These are phyloP conservation scores for Trichophyton benhamiae DNA, from an alignment of 2,329 filamentous ascomycete genomes.

Conservation along the genomic window DNA sequence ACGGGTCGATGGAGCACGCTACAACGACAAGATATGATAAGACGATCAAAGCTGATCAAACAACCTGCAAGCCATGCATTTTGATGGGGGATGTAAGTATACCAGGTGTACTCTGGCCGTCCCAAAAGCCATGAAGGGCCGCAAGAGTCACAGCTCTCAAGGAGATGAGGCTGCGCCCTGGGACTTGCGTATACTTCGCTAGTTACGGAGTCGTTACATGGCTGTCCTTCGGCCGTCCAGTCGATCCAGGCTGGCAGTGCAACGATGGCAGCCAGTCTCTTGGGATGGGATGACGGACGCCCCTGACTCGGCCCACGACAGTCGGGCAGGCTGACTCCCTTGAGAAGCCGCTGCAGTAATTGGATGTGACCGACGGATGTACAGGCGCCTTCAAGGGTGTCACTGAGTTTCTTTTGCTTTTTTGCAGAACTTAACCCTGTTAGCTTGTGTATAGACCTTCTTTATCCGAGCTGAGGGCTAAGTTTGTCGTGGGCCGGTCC, in stretches of 20 bases:
- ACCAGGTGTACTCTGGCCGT: not conserved
- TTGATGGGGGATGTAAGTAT: not conserved
- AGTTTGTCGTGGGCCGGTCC: not conserved
- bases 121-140: not conserved
- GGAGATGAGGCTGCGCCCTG: not conserved
- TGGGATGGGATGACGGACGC: not conserved
- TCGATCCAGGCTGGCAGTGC: not conserved
- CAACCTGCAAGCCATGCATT: not conserved
- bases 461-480: not conserved
- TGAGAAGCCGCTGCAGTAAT: not conserved
- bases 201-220: no score
- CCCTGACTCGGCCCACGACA: not conserved
- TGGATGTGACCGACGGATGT: not conserved
- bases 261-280: not conserved
- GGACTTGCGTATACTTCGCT: not conserved
- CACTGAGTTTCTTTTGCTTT: not conserved
- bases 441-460: not conserved
- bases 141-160: not conserved
- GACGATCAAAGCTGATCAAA: constrained; percentile 1
- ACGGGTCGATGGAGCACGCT: not conserved
- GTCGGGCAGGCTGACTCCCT: not conserved
- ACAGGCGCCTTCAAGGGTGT: not conserved
- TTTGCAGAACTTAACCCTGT: not conserved
- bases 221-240: not conserved
- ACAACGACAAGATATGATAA: not conserved